phyloP scores from a whole-genome alignment of 441 rosid species.

The Heliophila coronopifolia region DNA sequence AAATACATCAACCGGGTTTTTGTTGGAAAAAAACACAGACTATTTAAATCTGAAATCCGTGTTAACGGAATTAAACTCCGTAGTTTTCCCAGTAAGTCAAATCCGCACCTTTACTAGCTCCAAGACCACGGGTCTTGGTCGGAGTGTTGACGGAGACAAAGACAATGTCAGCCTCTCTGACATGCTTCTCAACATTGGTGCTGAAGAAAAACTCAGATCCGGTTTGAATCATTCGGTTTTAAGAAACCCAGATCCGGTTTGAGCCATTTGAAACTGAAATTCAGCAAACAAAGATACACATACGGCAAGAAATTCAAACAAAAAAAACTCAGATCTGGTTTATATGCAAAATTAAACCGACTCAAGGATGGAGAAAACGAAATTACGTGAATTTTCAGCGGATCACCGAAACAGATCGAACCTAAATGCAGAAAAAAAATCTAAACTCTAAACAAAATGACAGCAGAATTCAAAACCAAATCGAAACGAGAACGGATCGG shows the following conservation, averaged over 20 bases:
- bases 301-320: not conserved
- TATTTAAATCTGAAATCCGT: no score
- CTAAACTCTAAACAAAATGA: not conserved
- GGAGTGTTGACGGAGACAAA: constrained; percentile 95
- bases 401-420: constrained; percentile 34
- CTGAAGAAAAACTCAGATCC: constrained; percentile 59
- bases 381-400: constrained; percentile 16
- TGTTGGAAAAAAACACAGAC: constrained; percentile 81
- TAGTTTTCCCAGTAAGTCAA: constrained; percentile 95
- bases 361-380: not conserved
- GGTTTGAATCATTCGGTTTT: not conserved
- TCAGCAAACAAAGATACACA: not conserved
- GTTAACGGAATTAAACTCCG: no score
- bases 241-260: constrained; percentile 20
- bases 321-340: constrained; percentile 26
- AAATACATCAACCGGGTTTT: no score
- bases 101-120: constrained; percentile 96
- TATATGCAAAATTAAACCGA: constrained; percentile 24
- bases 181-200: constrained; percentile 78
- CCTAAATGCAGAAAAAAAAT: constrained; percentile 9
- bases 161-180: constrained; percentile 72
- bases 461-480: constrained; percentile 16
- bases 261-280: not conserved
- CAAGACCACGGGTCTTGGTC: constrained; percentile 83
- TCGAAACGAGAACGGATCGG: constrained; percentile 25